Evolutionary conservation across 208 protist genomes (phyloP).

Genomic region (Wallacemonas sp.): DNA sequence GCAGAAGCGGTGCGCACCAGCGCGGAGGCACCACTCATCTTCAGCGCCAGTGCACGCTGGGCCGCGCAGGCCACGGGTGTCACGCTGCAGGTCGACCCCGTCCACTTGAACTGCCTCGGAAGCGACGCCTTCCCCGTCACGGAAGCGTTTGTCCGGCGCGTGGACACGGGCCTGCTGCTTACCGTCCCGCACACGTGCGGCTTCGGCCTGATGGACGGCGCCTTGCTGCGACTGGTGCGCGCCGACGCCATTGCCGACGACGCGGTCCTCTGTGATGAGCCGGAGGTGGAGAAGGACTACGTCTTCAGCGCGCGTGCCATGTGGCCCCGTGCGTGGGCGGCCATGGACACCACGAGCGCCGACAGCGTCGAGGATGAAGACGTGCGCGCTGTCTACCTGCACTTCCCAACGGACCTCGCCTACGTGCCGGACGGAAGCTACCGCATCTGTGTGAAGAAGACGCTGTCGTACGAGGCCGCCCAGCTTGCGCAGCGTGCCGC

Average conservation of each 20-base stretch:
- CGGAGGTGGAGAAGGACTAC: slow-evolving; percentile 13
- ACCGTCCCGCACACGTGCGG: slow-evolving; percentile 34
- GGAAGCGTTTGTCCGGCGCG: slow-evolving; percentile 33
- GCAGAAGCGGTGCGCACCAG: slow-evolving; percentile 10
- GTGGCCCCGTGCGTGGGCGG: slow-evolving; percentile 21
- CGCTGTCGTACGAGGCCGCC: slow-evolving; percentile 21
- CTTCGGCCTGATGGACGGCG: slow-evolving; percentile 43
- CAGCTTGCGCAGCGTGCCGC: slow-evolving; percentile 5
- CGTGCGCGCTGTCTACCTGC: slow-evolving; percentile 19
- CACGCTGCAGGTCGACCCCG: slow-evolving; percentile 19
- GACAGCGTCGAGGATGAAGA: neutral
- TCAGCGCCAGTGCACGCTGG: slow-evolving; percentile 7
- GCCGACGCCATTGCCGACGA: slow-evolving; percentile 22
- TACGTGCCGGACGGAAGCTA: slow-evolving; percentile 52
- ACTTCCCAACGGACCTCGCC: slow-evolving; percentile 31
- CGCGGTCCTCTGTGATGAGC: slow-evolving; percentile 19
- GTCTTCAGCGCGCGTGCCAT: slow-evolving; percentile 23
- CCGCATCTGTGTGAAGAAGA: slow-evolving; percentile 45
- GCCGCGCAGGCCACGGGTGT: slow-evolving; percentile 27
- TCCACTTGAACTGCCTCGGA: slow-evolving; percentile 44
- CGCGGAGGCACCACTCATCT: slow-evolving; percentile 4
- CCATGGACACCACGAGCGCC: neutral
- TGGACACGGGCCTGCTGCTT: slow-evolving; percentile 36
- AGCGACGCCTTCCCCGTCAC: slow-evolving; percentile 14
- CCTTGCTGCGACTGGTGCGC: slow-evolving; percentile 44